Evolutionary conservation across 1,139 yeast species (phyloP).

Genomic region (Debaryomyces subglobosus): DNA sequence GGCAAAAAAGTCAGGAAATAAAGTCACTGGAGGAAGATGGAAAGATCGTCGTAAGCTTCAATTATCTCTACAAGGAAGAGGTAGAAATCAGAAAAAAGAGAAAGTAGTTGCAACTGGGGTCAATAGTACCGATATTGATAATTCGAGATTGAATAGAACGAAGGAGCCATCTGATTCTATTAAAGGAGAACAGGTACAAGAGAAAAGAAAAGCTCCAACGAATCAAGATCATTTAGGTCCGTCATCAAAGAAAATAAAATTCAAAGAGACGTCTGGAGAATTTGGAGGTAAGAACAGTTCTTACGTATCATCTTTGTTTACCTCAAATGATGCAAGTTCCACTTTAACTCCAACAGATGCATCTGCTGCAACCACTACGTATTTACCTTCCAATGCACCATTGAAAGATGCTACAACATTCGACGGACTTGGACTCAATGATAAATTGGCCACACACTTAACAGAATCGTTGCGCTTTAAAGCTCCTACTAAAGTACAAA

Average conservation of each 20-base stretch:
- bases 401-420: slow-evolving; percentile 69
- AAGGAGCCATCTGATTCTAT: not conserved
- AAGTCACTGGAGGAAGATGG: slow-evolving; percentile 76
- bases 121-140: slow-evolving; percentile 37
- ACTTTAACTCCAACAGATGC: slow-evolving; percentile 27
- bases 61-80: slow-evolving; percentile 50
- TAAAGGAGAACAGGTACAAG: slow-evolving; percentile 7
- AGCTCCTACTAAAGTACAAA: slow-evolving; percentile 86
- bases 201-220: not conserved
- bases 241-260: slow-evolving; percentile 30
- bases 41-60: slow-evolving; percentile 70
- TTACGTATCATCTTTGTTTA: slow-evolving; percentile 84
- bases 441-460: slow-evolving; percentile 56
- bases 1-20: slow-evolving; percentile 19
- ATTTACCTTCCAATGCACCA: slow-evolving; percentile 84
- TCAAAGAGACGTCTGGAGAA: slow-evolving; percentile 49
- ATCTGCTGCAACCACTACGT: slow-evolving; percentile 21
- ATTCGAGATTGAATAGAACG: slow-evolving; percentile 20
- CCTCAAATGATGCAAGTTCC: slow-evolving; percentile 58
- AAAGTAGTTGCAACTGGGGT: slow-evolving; percentile 34
- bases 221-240: slow-evolving; percentile 18
- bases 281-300: slow-evolving; percentile 56
- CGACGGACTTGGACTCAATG: slow-evolving; percentile 69
- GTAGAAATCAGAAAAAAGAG: slow-evolving; percentile 34
- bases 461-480: slow-evolving; percentile 58